These are phyloP conservation scores for Smallanthus sonchifolius DNA, from an alignment of 129 eudicot genomes.

Conservation along the genomic window DNA sequence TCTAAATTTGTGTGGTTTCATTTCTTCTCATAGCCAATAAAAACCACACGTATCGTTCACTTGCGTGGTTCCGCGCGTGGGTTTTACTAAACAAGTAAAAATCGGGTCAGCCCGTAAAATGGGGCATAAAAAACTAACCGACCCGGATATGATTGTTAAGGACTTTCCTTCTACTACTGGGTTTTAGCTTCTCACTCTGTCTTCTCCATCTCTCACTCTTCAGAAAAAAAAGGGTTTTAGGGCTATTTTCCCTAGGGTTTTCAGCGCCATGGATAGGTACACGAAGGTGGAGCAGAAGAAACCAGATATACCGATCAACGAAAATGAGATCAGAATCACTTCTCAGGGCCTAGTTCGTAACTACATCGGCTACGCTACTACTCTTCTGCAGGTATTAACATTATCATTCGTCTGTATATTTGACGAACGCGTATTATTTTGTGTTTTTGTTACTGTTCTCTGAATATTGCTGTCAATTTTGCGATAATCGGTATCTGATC, in stretches of 20 bases:
- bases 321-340: conserved; percentile 90
- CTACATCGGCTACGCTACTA: conserved; percentile 79
- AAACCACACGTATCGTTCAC: not conserved
- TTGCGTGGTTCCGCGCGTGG: not conserved
- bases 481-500: conserved; percentile 2
- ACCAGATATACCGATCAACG: conserved; percentile 51
- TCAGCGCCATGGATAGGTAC: conserved; percentile 69
- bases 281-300: conserved; percentile 71
- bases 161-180: conserved; percentile 7
- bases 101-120: conserved; percentile 34
- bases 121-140: conserved; percentile 30
- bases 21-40: not conserved
- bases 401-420: not conserved
- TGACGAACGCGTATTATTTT: not conserved
- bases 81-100: conserved; percentile 15
- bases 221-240: conserved; percentile 38
- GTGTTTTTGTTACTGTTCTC: not conserved
- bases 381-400: conserved; percentile 64
- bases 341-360: conserved; percentile 78
- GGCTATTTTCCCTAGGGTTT: conserved; percentile 22
- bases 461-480: not conserved
- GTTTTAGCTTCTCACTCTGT: conserved; percentile 28
- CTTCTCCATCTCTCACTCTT: conserved; percentile 10
- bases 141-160: conserved; percentile 28
- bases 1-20: not conserved